Percentiles rank a stretch among this genome's conserved stretches.
Conservation (phyloP, 495 filamentous ascomycete species). For the Rhizodiscina lignyota region DNA sequence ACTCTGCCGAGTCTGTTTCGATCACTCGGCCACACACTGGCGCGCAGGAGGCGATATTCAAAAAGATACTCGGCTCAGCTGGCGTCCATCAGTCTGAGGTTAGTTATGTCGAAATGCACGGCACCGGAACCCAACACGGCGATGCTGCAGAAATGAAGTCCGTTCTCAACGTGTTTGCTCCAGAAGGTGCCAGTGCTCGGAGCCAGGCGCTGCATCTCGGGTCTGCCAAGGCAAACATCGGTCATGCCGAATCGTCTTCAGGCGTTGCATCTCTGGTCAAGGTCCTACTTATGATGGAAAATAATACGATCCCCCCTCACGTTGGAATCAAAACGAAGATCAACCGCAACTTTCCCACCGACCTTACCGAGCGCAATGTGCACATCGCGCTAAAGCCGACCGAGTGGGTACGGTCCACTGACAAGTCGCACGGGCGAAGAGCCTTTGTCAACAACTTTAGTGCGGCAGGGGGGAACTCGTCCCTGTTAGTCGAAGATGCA, state of each 20-base stretch:
- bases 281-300: constrained; percentile 22
- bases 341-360: constrained; percentile 21
- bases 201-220: constrained; percentile 14
- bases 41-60: constrained; percentile 12
- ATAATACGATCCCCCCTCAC: constrained; percentile 22
- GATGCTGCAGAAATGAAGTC: constrained; percentile 21
- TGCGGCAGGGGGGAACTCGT: constrained; percentile 38
- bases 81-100: constrained; percentile 12
- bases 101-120: constrained; percentile 24
- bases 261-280: constrained; percentile 22
- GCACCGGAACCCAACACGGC: constrained; percentile 26
- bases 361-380: constrained; percentile 17
- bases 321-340: constrained; percentile 22
- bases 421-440: constrained; percentile 19
- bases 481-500: constrained; percentile 41
- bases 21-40: constrained; percentile 22
- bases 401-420: constrained; percentile 10
- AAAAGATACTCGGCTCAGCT: constrained; percentile 8
- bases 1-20: constrained; percentile 16
- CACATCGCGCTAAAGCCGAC: constrained; percentile 19
- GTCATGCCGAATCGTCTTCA: constrained; percentile 19
- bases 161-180: constrained; percentile 15
- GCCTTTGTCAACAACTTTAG: constrained; percentile 59
- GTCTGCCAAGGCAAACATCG: constrained; percentile 19
- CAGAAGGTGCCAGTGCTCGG: constrained; percentile 1